Percentiles rank a stretch among this genome's conserved stretches.
Evolutionary conservation across 106 monocot species (phyloP).

Genomic region (Apostasia ramifera): DNA sequence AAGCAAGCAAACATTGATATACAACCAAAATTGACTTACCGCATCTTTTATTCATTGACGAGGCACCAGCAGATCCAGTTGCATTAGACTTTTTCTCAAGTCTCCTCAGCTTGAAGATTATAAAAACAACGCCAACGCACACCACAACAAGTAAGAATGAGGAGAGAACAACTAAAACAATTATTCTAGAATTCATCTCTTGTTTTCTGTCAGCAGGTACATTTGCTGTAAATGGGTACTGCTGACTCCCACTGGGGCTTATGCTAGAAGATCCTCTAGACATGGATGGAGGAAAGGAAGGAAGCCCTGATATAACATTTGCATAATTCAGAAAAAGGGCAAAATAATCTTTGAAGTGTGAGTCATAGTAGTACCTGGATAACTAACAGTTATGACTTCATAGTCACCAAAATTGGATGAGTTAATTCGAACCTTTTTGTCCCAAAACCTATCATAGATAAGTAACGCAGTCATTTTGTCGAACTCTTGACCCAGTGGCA

Average conservation of each 20-base stretch:
- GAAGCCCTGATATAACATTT: conserved; percentile 46
- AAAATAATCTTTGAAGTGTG: background rate
- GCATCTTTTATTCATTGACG: conserved; percentile 37
- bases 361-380: conserved; percentile 45
- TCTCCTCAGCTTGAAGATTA: conserved; percentile 44
- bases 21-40: conserved; percentile 27
- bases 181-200: conserved; percentile 29
- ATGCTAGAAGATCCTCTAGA: conserved; percentile 5
- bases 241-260: conserved; percentile 12
- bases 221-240: conserved; percentile 41
- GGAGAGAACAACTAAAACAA: conserved; percentile 31
- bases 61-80: conserved; percentile 22
- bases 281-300: conserved; percentile 37
- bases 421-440: conserved; percentile 63
- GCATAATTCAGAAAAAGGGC: conserved; percentile 5
- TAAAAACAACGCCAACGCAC: conserved; percentile 22
- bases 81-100: conserved; percentile 13
- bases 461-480: conserved; percentile 70
- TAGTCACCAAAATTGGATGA: conserved; percentile 62
- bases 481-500: conserved; percentile 68
- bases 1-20: background rate
- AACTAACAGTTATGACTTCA: conserved; percentile 50
- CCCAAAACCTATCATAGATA: conserved; percentile 71
- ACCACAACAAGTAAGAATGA: conserved; percentile 34
- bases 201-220: conserved; percentile 14